Evolutionary conservation across 768 basidiomycete genomes (phyloP).

Genomic region (Ephemerocybe angulata): DNA sequence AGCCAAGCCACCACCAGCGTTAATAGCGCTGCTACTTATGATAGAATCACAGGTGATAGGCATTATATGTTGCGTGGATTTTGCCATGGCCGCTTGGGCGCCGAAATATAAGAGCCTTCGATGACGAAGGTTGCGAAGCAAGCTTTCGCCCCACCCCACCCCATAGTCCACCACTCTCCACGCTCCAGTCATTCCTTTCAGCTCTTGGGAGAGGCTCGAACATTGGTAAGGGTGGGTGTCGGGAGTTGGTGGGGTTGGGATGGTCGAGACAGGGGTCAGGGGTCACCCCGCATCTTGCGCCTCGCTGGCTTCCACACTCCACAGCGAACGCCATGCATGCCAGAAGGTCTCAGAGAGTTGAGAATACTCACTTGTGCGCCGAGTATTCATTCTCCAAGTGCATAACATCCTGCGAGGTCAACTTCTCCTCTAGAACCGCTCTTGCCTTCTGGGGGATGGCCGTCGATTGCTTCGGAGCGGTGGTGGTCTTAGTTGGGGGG

Average conservation of each 20-base stretch:
- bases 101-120: background rate
- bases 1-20: background rate
- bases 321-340: background rate
- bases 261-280: too few species aligned
- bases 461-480: background rate
- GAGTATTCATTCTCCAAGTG: slow-evolving; percentile 76
- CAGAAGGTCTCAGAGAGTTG: background rate
- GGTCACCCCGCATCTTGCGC: background rate
- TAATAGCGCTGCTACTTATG: background rate
- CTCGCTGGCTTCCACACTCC: background rate
- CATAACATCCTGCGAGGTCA: slow-evolving; percentile 70
- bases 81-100: background rate
- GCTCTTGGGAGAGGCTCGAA: too few species aligned
- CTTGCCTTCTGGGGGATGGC: slow-evolving; percentile 7
- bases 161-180: background rate
- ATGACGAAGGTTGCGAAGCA: too few species aligned
- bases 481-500: background rate
- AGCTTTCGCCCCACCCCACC: background rate
- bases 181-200: too few species aligned
- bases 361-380: slow-evolving; percentile 78
- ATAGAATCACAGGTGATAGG: background rate
- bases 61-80: background rate
- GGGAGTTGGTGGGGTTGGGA: too few species aligned
- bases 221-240: too few species aligned
- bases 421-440: slow-evolving; percentile 9